Percentiles rank a stretch among this genome's conserved stretches.
Evolutionary conservation across 768 basidiomycete genomes (phyloP).

Genomic region (Trametes sanguinea): DNA sequence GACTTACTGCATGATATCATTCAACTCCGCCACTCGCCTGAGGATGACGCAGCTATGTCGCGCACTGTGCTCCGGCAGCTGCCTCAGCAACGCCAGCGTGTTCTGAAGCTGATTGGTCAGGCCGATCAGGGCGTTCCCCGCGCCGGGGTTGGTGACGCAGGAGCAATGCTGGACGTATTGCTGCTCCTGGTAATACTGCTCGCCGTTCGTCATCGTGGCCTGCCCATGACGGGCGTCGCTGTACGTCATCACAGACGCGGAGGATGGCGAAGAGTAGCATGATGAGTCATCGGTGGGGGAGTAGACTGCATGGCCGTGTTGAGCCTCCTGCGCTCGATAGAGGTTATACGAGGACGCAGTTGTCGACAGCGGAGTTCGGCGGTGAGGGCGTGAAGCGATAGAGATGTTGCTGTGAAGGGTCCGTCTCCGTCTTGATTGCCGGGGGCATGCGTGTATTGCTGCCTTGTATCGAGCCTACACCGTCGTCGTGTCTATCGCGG

Average conservation of each 20-base stretch:
- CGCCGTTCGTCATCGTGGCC: constrained; percentile 16
- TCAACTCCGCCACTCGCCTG: constrained; percentile 61
- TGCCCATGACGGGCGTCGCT: constrained; percentile 22
- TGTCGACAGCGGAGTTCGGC: constrained; percentile 36
- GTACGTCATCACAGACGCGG: constrained; percentile 31
- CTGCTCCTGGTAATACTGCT: constrained; percentile 31
- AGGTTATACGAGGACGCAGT: constrained; percentile 16
- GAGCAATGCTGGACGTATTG: constrained; percentile 48
- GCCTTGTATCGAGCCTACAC: constrained; percentile 22
- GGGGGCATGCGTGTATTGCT: constrained; percentile 17
- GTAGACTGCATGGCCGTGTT: constrained; percentile 20
- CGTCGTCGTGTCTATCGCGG: constrained; percentile 28
- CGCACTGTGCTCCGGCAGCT: constrained; percentile 60
- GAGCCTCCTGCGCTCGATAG: constrained; percentile 18
- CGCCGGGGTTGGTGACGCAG: constrained; percentile 64
- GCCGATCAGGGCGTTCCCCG: constrained; percentile 58
- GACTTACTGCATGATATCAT: constrained; percentile 67
- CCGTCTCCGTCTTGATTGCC: constrained; percentile 55
- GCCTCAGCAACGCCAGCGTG: constrained; percentile 57
- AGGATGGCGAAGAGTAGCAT: constrained; percentile 28
- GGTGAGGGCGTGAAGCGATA: constrained; percentile 65
- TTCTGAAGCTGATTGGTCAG: constrained; percentile 65
- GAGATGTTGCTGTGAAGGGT: constrained; percentile 45
- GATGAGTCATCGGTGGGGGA: constrained; percentile 24
- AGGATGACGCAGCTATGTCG: constrained; percentile 50